Evolutionary conservation across 352 stramenopile genomes (phyloP).

Genomic region (Pythium pyrilobum): DNA sequence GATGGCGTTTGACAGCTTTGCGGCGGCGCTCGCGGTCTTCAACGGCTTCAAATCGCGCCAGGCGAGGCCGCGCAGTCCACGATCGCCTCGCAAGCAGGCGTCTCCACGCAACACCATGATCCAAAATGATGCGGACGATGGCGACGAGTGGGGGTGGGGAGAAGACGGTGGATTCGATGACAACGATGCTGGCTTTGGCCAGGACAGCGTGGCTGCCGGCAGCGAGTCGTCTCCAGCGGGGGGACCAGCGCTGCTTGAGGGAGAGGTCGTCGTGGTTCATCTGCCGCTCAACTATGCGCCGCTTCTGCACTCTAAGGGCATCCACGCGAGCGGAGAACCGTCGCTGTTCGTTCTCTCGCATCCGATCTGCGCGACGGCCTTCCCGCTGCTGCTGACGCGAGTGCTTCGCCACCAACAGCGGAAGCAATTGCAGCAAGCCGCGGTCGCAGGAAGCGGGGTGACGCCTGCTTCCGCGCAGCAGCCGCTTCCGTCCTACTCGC

Average conservation of each 20-base stretch:
- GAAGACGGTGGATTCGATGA: constrained; percentile 22
- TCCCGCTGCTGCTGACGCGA: constrained; percentile 64
- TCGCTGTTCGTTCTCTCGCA: constrained; percentile 73
- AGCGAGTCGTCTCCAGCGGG: neutral
- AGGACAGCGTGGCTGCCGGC: no score
- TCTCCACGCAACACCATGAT: neutral
- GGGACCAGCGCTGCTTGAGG: neutral
- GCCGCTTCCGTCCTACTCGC: constrained; percentile 27
- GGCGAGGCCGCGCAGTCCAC: neutral
- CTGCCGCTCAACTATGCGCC: constrained; percentile 53
- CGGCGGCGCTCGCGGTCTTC: constrained; percentile 16
- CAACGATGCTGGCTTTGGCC: neutral
- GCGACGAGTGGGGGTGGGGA: constrained; percentile 51
- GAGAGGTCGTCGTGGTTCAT: constrained; percentile 38
- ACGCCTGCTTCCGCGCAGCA: neutral
- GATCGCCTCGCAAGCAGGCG: neutral
- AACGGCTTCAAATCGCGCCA: constrained; percentile 10
- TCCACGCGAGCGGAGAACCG: constrained; percentile 26
- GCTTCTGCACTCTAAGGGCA: constrained; percentile 38
- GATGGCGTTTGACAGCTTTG: constrained; percentile 56
- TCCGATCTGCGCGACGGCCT: constrained; percentile 55
- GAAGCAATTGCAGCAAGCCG: neutral
- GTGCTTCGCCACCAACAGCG: constrained; percentile 15
- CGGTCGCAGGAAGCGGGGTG: neutral
- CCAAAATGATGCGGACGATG: neutral